A percentile compares a stretch with the other conserved stretches of the same genome.
Conservation (phyloP, 768 basidiomycete species). For the Paxillus ammoniavirescens region DNA sequence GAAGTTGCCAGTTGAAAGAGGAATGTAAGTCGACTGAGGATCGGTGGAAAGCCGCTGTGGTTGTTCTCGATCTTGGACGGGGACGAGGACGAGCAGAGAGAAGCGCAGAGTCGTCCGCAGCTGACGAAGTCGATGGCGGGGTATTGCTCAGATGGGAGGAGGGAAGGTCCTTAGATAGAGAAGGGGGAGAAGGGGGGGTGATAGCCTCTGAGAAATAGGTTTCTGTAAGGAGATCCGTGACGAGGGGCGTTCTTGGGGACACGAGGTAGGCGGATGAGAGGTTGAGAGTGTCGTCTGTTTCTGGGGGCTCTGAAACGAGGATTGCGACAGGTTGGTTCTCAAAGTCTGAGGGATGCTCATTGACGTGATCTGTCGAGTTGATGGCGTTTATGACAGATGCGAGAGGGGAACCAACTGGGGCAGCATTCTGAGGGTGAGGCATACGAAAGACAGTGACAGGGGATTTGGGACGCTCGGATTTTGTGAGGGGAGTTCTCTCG, state of each 20-base stretch:
- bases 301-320: slow-evolving; percentile 2
- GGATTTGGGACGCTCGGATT: neutral
- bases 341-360: neutral
- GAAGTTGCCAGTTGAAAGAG: slow-evolving; percentile 34
- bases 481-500: neutral
- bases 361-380: slow-evolving; percentile 14
- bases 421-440: slow-evolving; percentile 1
- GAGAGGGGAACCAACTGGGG: slow-evolving; percentile 24
- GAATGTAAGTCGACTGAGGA: slow-evolving; percentile 34
- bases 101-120: neutral
- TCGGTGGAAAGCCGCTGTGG: slow-evolving; percentile 13
- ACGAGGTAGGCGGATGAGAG: slow-evolving; percentile 2
- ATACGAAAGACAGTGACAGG: slow-evolving; percentile 5
- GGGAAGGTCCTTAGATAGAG: neutral
- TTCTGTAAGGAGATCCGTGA: slow-evolving; percentile 10
- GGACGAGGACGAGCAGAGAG: slow-evolving; percentile 10
- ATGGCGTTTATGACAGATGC: slow-evolving; percentile 31
- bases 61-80: slow-evolving; percentile 9
- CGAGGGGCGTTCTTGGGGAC: slow-evolving; percentile 5
- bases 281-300: neutral
- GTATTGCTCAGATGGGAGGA: neutral
- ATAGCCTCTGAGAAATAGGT: neutral
- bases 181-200: neutral
- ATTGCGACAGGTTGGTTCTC: neutral
- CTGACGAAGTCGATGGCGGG: neutral